Percentiles rank a stretch among this genome's conserved stretches.
These are phyloP conservation scores for Neurospora tetrasperma DNA, from an alignment of 495 filamentous ascomycete genomes.

Conservation along the genomic window DNA sequence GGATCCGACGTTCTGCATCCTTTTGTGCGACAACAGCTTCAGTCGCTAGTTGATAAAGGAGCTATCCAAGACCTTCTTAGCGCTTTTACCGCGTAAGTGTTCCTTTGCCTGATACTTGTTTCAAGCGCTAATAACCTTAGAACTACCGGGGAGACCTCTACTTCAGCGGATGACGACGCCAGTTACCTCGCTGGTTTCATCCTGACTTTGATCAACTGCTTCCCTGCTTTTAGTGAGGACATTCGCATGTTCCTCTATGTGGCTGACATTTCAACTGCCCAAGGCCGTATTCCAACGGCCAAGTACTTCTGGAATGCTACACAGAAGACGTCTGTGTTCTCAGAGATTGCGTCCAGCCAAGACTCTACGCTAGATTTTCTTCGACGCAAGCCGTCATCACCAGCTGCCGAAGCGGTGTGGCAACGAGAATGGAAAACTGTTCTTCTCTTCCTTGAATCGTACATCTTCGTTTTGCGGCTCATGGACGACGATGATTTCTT, in stretches of 20 bases:
- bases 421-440: slow-evolving; percentile 80
- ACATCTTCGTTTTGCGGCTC: slow-evolving; percentile 79
- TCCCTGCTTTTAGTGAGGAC: slow-evolving; percentile 74
- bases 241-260: slow-evolving; percentile 93
- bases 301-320: slow-evolving; percentile 85
- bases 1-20: slow-evolving; percentile 15
- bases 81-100: slow-evolving; percentile 28
- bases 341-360: slow-evolving; percentile 39
- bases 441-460: slow-evolving; percentile 86
- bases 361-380: slow-evolving; percentile 14
- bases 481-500: slow-evolving; percentile 91
- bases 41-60: slow-evolving; percentile 28
- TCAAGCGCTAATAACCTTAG: slow-evolving; percentile 15
- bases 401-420: slow-evolving; percentile 18
- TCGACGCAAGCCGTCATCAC: slow-evolving; percentile 12
- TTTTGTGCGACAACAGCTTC: slow-evolving; percentile 23
- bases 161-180: slow-evolving; percentile 45
- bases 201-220: slow-evolving; percentile 74
- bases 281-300: slow-evolving; percentile 52
- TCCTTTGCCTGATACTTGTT: slow-evolving; percentile 5
- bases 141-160: slow-evolving; percentile 16
- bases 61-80: slow-evolving; percentile 31
- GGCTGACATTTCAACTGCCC: slow-evolving; percentile 52
- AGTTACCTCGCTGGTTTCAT: slow-evolving; percentile 77
- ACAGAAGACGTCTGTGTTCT: slow-evolving; percentile 55